These are phyloP conservation scores for Leptographium galeiforme DNA, from an alignment of 2,329 filamentous ascomycete genomes.

Conservation along the genomic window DNA sequence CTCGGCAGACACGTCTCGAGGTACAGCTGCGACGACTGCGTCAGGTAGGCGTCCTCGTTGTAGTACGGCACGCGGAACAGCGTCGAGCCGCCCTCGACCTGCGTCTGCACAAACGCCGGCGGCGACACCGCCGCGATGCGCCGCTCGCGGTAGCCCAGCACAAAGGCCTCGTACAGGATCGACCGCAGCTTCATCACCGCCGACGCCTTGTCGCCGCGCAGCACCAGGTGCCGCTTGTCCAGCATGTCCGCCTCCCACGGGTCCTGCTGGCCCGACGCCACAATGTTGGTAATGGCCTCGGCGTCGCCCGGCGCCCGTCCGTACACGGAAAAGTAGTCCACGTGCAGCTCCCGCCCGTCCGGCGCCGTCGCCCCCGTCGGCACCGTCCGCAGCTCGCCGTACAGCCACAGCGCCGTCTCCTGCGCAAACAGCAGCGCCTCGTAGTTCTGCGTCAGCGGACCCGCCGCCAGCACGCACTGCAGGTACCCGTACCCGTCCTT, in stretches of 20 bases:
- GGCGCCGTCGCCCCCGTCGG: slow-evolving; percentile 67
- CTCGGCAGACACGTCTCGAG: slow-evolving; percentile 87
- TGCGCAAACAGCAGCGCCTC: slow-evolving; percentile 74
- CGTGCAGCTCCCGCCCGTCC: slow-evolving; percentile 75
- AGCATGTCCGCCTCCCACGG: slow-evolving; percentile 29
- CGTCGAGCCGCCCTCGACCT: slow-evolving; percentile 85
- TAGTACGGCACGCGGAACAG: slow-evolving; percentile 61
- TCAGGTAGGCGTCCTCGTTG: slow-evolving; percentile 76
- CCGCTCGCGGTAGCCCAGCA: slow-evolving; percentile 62
- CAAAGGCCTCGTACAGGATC: slow-evolving; percentile 68
- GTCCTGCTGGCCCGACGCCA: slow-evolving; percentile 48
- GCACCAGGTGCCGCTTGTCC: slow-evolving; percentile 68
- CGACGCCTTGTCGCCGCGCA: slow-evolving; percentile 74
- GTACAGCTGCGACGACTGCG: slow-evolving; percentile 94
- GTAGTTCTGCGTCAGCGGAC: slow-evolving; percentile 80
- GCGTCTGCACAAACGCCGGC: slow-evolving; percentile 84
- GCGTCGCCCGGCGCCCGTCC: slow-evolving; percentile 69
- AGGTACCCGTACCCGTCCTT: slow-evolving; percentile 73
- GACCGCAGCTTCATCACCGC: slow-evolving; percentile 79
- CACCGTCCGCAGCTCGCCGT: slow-evolving; percentile 72
- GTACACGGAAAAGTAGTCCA: slow-evolving; percentile 62
- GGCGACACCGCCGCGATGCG: slow-evolving; percentile 74
- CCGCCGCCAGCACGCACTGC: slow-evolving; percentile 66
- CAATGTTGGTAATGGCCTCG: slow-evolving; percentile 78
- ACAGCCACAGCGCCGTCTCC: slow-evolving; percentile 75